phyloP scores from a whole-genome alignment of 2,329 filamentous ascomycete species.

The Aspergillus eucalypticola region DNA sequence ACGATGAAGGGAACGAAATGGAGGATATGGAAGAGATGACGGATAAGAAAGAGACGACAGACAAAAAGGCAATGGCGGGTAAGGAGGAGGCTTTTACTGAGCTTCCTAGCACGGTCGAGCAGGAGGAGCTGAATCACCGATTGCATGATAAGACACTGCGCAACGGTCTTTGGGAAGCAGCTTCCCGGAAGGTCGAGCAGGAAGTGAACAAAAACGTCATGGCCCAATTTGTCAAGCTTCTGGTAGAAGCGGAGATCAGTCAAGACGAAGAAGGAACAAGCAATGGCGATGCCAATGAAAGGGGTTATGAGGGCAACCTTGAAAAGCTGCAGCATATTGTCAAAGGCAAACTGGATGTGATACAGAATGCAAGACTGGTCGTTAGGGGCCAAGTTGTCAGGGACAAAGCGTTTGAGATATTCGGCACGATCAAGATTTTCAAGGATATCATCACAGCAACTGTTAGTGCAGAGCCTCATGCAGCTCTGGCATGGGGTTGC shows the following conservation, averaged over 20 bases:
- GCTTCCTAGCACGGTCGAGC: not conserved
- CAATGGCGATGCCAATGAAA: not conserved
- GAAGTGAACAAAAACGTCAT: not conserved
- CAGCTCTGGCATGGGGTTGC: not conserved
- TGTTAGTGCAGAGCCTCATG: not conserved
- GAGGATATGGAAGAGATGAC: too few relatives aligned
- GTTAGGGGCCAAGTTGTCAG: not conserved
- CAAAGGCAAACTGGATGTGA: not conserved
- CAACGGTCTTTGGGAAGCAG: not conserved
- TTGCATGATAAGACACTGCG: not conserved
- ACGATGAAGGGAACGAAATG: too few relatives aligned
- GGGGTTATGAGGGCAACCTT: not conserved
- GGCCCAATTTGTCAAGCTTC: not conserved
- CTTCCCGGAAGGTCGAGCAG: not conserved
- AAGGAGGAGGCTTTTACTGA: too few relatives aligned
- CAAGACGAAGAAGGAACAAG: not conserved
- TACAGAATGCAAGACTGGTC: not conserved
- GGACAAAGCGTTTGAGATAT: not conserved
- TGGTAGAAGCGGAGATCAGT: not conserved
- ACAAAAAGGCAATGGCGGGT: too few relatives aligned
- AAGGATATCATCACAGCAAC: not conserved
- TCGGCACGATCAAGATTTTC: not conserved
- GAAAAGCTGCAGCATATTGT: not conserved
- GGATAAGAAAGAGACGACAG: too few relatives aligned
- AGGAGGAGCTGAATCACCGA: not conserved